Percentiles rank a stretch among this genome's conserved stretches.
Conservation (phyloP, 768 basidiomycete species). For the Albatrellus ellisii region DNA sequence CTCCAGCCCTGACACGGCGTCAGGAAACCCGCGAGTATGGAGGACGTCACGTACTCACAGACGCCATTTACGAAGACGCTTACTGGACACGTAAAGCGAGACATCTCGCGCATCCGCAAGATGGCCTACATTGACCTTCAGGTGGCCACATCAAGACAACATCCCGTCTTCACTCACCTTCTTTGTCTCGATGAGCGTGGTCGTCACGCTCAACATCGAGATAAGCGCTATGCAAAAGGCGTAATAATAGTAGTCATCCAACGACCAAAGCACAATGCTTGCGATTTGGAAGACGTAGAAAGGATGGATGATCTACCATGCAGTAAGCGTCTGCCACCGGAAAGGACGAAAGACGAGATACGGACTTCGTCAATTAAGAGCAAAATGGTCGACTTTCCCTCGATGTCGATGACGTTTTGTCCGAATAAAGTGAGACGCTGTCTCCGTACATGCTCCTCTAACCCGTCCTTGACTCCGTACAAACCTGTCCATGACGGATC, state of each 20-base stretch:
- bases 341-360: too few relatives aligned
- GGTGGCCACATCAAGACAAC: neutral
- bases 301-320: conserved; percentile 76
- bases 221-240: conserved; percentile 95
- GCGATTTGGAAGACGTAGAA: conserved; percentile 99
- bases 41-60: conserved; percentile 17
- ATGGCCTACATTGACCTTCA: conserved; percentile 51
- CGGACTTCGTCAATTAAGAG: conserved; percentile 83
- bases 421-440: conserved; percentile 74
- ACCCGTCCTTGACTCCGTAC: conserved; percentile 49
- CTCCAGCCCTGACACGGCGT: conserved; percentile 41
- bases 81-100: conserved; percentile 72
- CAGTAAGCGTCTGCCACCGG: too few relatives aligned
- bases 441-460: conserved; percentile 36
- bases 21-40: neutral
- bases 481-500: conserved; percentile 61
- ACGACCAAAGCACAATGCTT: conserved; percentile 84
- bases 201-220: conserved; percentile 67
- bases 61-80: conserved; percentile 57
- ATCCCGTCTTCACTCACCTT: conserved; percentile 36
- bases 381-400: conserved; percentile 65
- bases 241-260: conserved; percentile 96
- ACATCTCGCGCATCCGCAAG: conserved; percentile 91
- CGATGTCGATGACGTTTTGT: conserved; percentile 78
- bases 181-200: conserved; percentile 86